Base-by-base conservation (phyloP, 106 monocot genomes). In the Dactylorhiza incarnata region DNA sequence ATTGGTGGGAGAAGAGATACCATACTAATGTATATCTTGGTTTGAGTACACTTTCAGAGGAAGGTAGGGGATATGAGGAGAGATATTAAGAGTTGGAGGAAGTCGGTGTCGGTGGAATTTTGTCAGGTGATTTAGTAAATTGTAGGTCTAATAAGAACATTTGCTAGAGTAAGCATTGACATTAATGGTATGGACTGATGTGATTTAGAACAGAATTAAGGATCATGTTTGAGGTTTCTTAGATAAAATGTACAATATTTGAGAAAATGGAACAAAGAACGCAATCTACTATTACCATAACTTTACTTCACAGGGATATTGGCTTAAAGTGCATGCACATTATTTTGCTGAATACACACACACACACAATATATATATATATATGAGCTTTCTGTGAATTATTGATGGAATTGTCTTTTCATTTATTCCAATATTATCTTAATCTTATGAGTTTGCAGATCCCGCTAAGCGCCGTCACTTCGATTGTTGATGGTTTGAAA, bases 401-500 rank as follows among this genome's bases (percentile, higher is more conserved):
- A 29, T 65, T 9, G 9, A 26, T 29, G 65, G 13, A n/a, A 3
- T 46, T 69, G 45, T 11, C 11, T 69, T 17, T 69, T 44, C 5
- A 46, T 45, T 45, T 69, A 44, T 48, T 72, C 22, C 49, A 22
- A 49, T 3, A 72, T 48, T 48, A 49, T 72, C 49, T 72, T 45
- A 12, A 17, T 4, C 7, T 22, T 48, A 48, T 72, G 22, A 20
- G 10, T 73, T 15, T 74, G 47, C 74, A 94, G 94, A 84, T 94
- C 59, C 86, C 94, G 23, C 65, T 91, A 58, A 89, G 77, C 13
- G 86, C 90, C 46, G 94, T 94, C 74, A 94, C 94, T 51, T 94
- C 94, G 25, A 91, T 94, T 71, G 80, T 87, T 59, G 94, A 94
- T 82, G 94, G 94, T 13, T 75, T 94, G 78, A 94, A 94, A 83